A percentile compares a stretch with the other conserved stretches of the same genome.
phyloP scores from a whole-genome alignment of 768 basidiomycete species.

The Mrakia hoshinonis region DNA sequence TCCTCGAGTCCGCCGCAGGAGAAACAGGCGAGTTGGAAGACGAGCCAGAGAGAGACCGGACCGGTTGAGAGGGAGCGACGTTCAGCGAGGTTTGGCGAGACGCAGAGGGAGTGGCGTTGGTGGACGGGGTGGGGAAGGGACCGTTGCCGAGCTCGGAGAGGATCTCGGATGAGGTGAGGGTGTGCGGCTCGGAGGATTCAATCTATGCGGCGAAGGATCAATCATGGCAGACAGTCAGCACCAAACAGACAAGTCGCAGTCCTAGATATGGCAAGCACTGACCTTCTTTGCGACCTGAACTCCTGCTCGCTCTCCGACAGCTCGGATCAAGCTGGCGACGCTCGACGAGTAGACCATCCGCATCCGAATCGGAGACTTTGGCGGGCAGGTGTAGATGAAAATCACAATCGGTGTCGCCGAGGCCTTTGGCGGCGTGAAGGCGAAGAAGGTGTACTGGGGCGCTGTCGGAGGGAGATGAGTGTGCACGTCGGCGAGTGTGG shows the following conservation, averaged over 20 bases:
- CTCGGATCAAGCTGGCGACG: conserved; percentile 17
- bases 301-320: conserved; percentile 10
- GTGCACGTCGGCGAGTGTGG: conserved; percentile 4
- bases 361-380: conserved; percentile 23
- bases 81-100: not conserved
- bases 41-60: not conserved
- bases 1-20: not conserved
- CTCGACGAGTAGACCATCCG: conserved; percentile 25
- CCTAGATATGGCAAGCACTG: no score
- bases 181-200: conserved; percentile 25
- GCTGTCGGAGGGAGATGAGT: conserved; percentile 7
- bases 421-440: conserved; percentile 6
- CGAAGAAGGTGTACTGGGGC: conserved; percentile 27
- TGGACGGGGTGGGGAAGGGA: not conserved
- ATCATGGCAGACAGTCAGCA: not conserved
- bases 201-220: not conserved
- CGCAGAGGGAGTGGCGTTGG: not conserved
- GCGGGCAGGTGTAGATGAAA: conserved; percentile 25
- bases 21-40: not conserved
- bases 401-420: not conserved
- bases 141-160: conserved; percentile 21
- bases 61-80: not conserved
- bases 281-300: conserved; percentile 25
- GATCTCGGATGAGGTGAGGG: conserved; percentile 21
- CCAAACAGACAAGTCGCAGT: not conserved